Evolutionary conservation across 1,139 yeast genomes (phyloP).

Genomic region (Geotrichum citri-aurantii): DNA sequence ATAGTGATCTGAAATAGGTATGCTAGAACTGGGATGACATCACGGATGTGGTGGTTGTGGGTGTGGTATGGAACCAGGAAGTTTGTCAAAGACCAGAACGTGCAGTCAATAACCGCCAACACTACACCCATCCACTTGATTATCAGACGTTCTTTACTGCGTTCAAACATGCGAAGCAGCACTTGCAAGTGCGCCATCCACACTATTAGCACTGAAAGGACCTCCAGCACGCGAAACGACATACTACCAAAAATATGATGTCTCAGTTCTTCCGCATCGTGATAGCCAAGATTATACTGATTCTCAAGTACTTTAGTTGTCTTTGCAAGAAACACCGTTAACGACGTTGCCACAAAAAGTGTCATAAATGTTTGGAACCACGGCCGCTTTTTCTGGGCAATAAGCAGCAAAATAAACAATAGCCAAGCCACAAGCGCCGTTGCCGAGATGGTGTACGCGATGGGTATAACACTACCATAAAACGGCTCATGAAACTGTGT

Average conservation of each 20-base stretch:
- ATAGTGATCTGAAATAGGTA: conserved; percentile 70
- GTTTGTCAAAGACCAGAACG: conserved; percentile 22
- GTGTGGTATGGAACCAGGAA: conserved; percentile 28
- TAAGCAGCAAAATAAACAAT: conserved; percentile 30
- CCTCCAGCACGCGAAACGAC: conserved; percentile 55
- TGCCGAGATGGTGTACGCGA: conserved; percentile 34
- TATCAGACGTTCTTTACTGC: conserved; percentile 61
- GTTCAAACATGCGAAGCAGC: conserved; percentile 60
- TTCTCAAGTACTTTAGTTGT: conserved; percentile 26
- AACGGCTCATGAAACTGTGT: conserved; percentile 28
- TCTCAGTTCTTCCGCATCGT: conserved; percentile 50
- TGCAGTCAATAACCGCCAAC: conserved; percentile 42
- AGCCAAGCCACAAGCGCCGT: conserved; percentile 36
- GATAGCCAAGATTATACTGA: conserved; percentile 47
- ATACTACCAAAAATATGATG: conserved; percentile 44
- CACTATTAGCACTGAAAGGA: conserved; percentile 54
- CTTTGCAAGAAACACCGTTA: conserved; percentile 31
- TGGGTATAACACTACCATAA: conserved; percentile 35
- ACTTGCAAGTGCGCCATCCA: conserved; percentile 78
- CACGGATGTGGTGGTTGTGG: conserved; percentile 38
- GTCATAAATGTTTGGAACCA: conserved; percentile 35
- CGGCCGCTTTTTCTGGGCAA: conserved; percentile 34
- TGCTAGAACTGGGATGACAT: conserved; percentile 65
- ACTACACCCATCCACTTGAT: conserved; percentile 57
- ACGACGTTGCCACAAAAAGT: conserved; percentile 30